Evolutionary conservation across 2,329 filamentous ascomycete genomes (phyloP).

Genomic region (Penicillium digitatum): DNA sequence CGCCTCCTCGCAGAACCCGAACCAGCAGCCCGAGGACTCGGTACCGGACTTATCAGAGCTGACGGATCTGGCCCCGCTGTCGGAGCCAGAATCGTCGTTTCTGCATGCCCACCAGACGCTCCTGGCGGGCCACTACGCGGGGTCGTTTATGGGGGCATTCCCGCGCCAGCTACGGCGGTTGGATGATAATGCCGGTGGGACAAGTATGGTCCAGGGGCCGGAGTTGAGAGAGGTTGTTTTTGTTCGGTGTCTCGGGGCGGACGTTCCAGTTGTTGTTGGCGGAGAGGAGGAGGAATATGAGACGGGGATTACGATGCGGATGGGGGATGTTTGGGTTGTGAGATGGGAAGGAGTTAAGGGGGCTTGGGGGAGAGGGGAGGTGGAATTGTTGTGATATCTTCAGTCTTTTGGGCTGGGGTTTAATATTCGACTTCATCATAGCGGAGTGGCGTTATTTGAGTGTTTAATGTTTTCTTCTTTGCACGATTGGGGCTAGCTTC

Average conservation of each 20-base stretch:
- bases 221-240: slow-evolving; percentile 83
- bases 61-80: slow-evolving; percentile 60
- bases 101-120: slow-evolving; percentile 80
- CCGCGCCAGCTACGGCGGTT: slow-evolving; percentile 74
- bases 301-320: slow-evolving; percentile 39
- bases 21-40: slow-evolving; percentile 30
- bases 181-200: slow-evolving; percentile 84
- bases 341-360: slow-evolving; percentile 69
- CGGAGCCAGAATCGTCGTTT: slow-evolving; percentile 73
- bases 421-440: slow-evolving; percentile 5
- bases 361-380: slow-evolving; percentile 43
- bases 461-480: background rate
- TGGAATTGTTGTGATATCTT: slow-evolving; percentile 41
- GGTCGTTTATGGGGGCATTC: slow-evolving; percentile 79
- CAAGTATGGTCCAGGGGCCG: slow-evolving; percentile 87
- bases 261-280: slow-evolving; percentile 45
- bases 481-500: too few relatives aligned
- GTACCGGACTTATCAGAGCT: slow-evolving; percentile 27
- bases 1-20: slow-evolving; percentile 13
- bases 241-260: slow-evolving; percentile 54
- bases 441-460: background rate
- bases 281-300: slow-evolving; percentile 30
- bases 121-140: slow-evolving; percentile 76
- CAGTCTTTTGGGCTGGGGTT: background rate
- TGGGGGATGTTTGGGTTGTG: slow-evolving; percentile 65